Evolutionary conservation across 148 eudicot genomes (phyloP), one percentile per base, ranked within the genome.

Genomic region (Vaccinium darrowii): DNA sequence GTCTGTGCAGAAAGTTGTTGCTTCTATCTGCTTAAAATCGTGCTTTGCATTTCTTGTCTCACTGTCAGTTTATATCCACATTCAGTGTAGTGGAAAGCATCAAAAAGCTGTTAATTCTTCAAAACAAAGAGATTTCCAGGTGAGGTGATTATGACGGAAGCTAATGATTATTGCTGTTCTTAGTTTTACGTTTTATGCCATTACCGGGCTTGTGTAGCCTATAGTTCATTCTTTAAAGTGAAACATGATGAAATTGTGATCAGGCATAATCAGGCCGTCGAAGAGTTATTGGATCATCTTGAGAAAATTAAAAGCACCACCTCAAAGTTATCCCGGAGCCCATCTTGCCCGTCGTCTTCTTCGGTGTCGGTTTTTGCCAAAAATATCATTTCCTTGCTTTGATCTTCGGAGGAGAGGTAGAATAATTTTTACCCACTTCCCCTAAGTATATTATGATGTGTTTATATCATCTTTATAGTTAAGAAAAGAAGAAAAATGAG

Each of bases 11-110:
- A 47, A 53, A 25, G 23, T 76, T 25, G 56, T 47, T 25, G 21
- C 58, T 39, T 81, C 54, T 8, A 60, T 60, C 57, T 18, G 57
- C 50, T 56, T 27, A 47, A 85, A 58, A 16, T 7, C 84, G 67
- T 80, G 81, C 30, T 83, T 80, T 75, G 81, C 51, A 62, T 62
- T 76, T 63, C 39, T 86, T 47, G 53, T 83, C 76, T 74, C 80
- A 19, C 81, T 80, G 84, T 89, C 92, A 94, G 97, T 82, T 92
- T 69, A 80, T 76, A 53, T 84, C 89, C 27, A 83, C 91, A 23
- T 91, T 94, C 87, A 86, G 82, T 78, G 86, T 89, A 25, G 95
- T 91, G 47, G 93, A 94, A 52, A 88, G 87, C 90, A 90, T 94
- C 19, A 89, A 79, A 81, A 84, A 84, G 85, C 91, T 88, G 51